Evolutionary conservation across 192 early-diverging fungal species (phyloP).

Genomic region (Spinellus fusiger): DNA sequence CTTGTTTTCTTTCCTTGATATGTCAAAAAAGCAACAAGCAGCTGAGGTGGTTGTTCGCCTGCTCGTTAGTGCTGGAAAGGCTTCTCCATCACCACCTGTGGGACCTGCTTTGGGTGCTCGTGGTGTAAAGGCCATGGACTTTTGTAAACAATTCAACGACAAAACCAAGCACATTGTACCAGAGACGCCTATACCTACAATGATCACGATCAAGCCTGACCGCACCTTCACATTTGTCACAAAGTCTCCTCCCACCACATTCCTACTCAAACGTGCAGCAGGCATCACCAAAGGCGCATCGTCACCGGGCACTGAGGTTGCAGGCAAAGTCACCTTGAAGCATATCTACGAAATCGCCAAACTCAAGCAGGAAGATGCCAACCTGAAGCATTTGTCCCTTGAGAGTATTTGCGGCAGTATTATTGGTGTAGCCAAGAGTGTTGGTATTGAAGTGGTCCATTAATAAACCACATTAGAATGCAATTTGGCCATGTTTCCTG

Average conservation of each 20-base stretch:
- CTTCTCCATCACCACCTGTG: conserved; percentile 87
- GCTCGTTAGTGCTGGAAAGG: conserved; percentile 87
- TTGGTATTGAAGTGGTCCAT: conserved; percentile 82
- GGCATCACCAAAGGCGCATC: conserved; percentile 82
- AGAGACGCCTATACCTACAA: conserved; percentile 78
- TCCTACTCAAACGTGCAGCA: conserved; percentile 81
- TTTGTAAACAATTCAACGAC: conserved; percentile 98
- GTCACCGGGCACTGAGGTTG: conserved; percentile 68
- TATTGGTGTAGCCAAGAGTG: conserved; percentile 68
- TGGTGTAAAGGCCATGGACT: conserved; percentile 97
- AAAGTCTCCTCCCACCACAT: conserved; percentile 83
- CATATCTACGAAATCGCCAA: conserved; percentile 93
- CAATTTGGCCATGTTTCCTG: too few species aligned
- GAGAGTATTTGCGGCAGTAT: conserved; percentile 67
- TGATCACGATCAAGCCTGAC: conserved; percentile 86
- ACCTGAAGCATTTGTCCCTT: conserved; percentile 64
- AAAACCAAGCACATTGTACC: conserved; percentile 76
- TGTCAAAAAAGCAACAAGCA: conserved; percentile 38
- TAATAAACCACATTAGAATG: too few species aligned
- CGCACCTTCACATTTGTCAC: conserved; percentile 85
- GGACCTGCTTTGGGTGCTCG: conserved; percentile 94
- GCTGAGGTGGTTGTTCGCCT: conserved; percentile 57
- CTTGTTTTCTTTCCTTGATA: conserved; percentile 5
- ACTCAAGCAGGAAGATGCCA: conserved; percentile 80
- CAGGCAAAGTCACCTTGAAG: conserved; percentile 82